These are phyloP conservation scores for Polyporus arcularius DNA, from an alignment of 768 basidiomycete species.

Conservation along the genomic window DNA sequence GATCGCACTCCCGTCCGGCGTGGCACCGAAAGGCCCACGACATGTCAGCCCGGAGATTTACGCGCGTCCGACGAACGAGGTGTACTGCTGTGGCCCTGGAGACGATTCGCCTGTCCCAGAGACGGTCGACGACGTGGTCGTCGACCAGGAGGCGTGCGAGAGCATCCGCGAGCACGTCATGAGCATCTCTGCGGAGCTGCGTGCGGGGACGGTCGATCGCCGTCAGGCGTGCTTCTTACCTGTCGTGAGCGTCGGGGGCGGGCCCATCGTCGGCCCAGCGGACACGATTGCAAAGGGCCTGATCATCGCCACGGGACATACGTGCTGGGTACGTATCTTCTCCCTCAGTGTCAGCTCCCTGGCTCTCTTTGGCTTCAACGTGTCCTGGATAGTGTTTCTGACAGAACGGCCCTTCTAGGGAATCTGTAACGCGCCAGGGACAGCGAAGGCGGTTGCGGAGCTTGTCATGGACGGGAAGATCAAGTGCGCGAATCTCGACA, in stretches of 20 bases:
- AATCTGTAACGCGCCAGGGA: constrained; percentile 83
- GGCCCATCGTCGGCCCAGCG: constrained; percentile 75
- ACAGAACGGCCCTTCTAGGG: constrained; percentile 43
- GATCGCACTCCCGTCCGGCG: constrained; percentile 45
- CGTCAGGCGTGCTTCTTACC: constrained; percentile 83
- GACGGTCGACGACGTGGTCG: constrained; percentile 70
- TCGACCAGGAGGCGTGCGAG: constrained; percentile 58
- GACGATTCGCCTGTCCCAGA: constrained; percentile 70
- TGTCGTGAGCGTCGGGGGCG: constrained; percentile 53
- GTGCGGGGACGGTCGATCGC: constrained; percentile 51
- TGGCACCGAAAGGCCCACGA: constrained; percentile 16
- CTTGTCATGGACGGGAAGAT: constrained; percentile 69
- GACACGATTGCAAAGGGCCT: constrained; percentile 57
- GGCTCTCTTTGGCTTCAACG: neutral
- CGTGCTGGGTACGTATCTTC: constrained; percentile 63
- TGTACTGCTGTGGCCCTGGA: constrained; percentile 79
- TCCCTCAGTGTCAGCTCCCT: no score
- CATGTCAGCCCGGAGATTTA: constrained; percentile 67
- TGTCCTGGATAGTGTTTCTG: neutral
- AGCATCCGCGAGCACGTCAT: constrained; percentile 55
- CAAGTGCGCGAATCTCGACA: constrained; percentile 53
- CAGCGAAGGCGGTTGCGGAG: constrained; percentile 72
- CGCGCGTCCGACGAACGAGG: constrained; percentile 66
- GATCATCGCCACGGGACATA: constrained; percentile 76
- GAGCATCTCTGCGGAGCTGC: constrained; percentile 60